Evolutionary conservation across 768 basidiomycete genomes (phyloP).

Genomic region (Peribolospora kevripleyi): DNA sequence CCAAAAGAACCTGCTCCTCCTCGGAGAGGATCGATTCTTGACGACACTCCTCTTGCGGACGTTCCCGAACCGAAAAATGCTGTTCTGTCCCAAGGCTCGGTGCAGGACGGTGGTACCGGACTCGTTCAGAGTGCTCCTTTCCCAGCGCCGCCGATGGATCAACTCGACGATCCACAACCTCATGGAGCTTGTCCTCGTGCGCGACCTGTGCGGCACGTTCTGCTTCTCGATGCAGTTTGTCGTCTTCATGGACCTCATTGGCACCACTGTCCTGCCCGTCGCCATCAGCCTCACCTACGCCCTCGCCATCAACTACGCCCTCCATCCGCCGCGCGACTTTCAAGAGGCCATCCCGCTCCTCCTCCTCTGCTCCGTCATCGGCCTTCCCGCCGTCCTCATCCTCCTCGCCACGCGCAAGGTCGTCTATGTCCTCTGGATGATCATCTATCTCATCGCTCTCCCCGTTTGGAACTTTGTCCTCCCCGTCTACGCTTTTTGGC

Average conservation of each 20-base stretch:
- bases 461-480: slow-evolving; percentile 92
- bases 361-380: slow-evolving; percentile 69
- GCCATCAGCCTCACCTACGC: slow-evolving; percentile 77
- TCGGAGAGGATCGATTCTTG: slow-evolving; percentile 96
- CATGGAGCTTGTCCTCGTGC: slow-evolving; percentile 93
- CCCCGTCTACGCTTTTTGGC: slow-evolving; percentile 80
- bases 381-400: slow-evolving; percentile 76
- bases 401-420: slow-evolving; percentile 82
- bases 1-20: slow-evolving; percentile 84
- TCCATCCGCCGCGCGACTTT: slow-evolving; percentile 60
- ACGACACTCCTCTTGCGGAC: slow-evolving; percentile 88
- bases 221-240: slow-evolving; percentile 99
- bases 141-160: slow-evolving; percentile 96
- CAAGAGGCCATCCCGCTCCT: slow-evolving; percentile 82
- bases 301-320: slow-evolving; percentile 54
- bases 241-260: slow-evolving; percentile 87
- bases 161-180: slow-evolving; percentile 98
- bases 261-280: slow-evolving; percentile 76
- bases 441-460: slow-evolving; percentile 71
- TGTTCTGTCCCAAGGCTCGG: slow-evolving; percentile 87
- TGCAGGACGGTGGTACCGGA: slow-evolving; percentile 93
- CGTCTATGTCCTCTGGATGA: slow-evolving; percentile 94
- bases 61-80: slow-evolving; percentile 97
- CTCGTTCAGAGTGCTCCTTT: slow-evolving; percentile 72
- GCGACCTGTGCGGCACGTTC: slow-evolving; percentile 92